Base-by-base conservation (phyloP, 2,329 filamentous ascomycete species). In the Fusarium nodosum region DNA sequence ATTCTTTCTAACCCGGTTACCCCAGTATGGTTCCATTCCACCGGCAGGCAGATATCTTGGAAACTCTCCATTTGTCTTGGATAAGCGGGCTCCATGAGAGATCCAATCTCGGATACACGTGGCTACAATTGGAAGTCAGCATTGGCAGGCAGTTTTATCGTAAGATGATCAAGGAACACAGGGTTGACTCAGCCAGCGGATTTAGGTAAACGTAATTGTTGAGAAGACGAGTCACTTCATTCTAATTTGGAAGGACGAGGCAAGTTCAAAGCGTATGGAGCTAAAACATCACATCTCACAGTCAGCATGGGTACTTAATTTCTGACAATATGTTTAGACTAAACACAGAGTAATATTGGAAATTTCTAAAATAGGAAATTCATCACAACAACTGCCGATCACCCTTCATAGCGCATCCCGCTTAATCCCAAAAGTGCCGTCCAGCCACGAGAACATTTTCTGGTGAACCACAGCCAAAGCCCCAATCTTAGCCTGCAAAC, bases 401-500 rank as follows among this genome's bases (percentile, higher is more conserved):
- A 15, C 6, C 5, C 3, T n/a, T 16, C 20, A 56, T 36, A 50
- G 39, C 39, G 7, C 33, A 9, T 51, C 46, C 46, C 55, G 46
- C 26, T 60, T 24, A 16, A 75, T 68, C 5, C 48, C 69, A 51
- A 75, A 73, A n/a, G 66, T 61, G 24, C 55, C 44, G 20, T 76
- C 73, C 2, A 76, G 34, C 44, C 63, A 76, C 3, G 56, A 28
- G 51, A 73, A 76, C 20, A 54, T 69, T 46, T 65, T 69, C 13
- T 73, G 72, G 12, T 58, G 45, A n/a, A 63, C 61, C 3, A 70
- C 56, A 2, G 64, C 67, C 11, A 70, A 52, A 3, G 74, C 68
- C 4, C 70, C 74, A 44, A 75, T 70, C 39, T 75, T 76, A 16
- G 74, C 74, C 26, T 73, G 70, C 8, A 75, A 33, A 2, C 74